phyloP scores from a whole-genome alignment of 2,329 filamentous ascomycete genomes.

The Claviceps arundinis region DNA sequence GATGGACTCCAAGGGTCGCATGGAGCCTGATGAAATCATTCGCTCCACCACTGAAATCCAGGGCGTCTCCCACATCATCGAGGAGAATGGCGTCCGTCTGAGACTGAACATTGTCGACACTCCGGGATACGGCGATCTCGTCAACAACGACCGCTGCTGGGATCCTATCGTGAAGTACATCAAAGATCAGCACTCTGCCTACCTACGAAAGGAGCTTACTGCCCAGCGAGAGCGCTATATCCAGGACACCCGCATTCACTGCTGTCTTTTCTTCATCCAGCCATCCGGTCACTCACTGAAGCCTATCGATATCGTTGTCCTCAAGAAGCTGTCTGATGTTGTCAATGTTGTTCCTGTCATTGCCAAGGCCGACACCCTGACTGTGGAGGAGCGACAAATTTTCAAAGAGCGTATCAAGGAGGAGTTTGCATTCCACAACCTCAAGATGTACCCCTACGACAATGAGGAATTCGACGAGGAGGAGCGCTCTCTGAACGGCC shows the following conservation, averaged over 20 bases:
- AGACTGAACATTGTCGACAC: conserved; percentile 98
- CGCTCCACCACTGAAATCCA: conserved; percentile 97
- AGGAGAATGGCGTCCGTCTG: conserved; percentile 97
- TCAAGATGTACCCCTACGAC: conserved; percentile 99
- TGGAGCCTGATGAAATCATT: conserved; percentile 83
- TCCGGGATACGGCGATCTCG: conserved; percentile 92
- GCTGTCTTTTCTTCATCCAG: conserved; percentile 99
- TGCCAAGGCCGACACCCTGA: conserved; percentile 93
- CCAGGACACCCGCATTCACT: conserved; percentile 97
- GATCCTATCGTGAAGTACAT: conserved; percentile 99
- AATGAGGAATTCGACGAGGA: conserved; percentile 98
- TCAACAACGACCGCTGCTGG: conserved; percentile 99
- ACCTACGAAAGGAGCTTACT: conserved; percentile 97
- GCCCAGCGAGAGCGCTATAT: conserved; percentile 98
- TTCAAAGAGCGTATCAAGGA: conserved; percentile 99
- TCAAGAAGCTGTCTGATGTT: conserved; percentile 99
- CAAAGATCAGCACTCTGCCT: conserved; percentile 99
- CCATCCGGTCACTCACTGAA: conserved; percentile 96
- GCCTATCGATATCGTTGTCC: conserved; percentile 96
- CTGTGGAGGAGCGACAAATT: conserved; percentile 82
- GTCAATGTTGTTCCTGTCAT: conserved; percentile 99
- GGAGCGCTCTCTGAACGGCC: conserved; percentile 81
- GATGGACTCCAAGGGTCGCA: conserved; percentile 95
- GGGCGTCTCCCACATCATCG: conserved; percentile 94
- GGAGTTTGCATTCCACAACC: conserved; percentile 98